These are phyloP conservation scores for Candida ulmi DNA, from an alignment of 805 yeast genomes.

Conservation along the genomic window DNA sequence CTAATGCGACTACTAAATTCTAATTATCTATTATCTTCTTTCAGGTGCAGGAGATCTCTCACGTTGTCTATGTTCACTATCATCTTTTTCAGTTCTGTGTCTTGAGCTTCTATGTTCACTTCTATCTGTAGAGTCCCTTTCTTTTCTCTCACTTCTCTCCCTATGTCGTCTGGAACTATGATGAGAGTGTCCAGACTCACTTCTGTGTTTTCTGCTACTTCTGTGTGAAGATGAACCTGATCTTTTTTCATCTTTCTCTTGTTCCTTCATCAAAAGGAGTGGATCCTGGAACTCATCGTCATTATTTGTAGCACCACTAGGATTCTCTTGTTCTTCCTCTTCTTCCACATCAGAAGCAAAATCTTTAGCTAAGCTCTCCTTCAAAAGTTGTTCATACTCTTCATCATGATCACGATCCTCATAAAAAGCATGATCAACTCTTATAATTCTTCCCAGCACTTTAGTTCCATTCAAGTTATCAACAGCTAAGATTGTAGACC, in stretches of 20 bases:
- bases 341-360: constrained; percentile 12
- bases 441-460: constrained; percentile 43
- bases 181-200: background rate
- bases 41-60: background rate
- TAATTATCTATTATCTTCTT: too few species aligned
- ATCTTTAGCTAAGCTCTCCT: constrained; percentile 27
- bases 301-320: background rate
- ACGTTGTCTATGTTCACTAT: background rate
- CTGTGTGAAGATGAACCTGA: background rate
- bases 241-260: background rate
- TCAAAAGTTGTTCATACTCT: constrained; percentile 37
- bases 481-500: constrained; percentile 77
- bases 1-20: too few species aligned
- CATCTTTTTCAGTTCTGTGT: background rate
- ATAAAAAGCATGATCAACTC: constrained; percentile 71
- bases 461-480: constrained; percentile 77
- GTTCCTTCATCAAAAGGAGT: constrained; percentile 15
- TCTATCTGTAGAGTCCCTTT: too few species aligned
- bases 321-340: background rate
- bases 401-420: constrained; percentile 47
- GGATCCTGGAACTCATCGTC: constrained; percentile 23
- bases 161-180: too few species aligned
- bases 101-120: too few species aligned
- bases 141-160: too few species aligned
- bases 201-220: background rate